A percentile compares a stretch with the other conserved stretches of the same genome.
phyloP scores from a whole-genome alignment of 2,329 filamentous ascomycete species.

The Chaetothyriales sp. region DNA sequence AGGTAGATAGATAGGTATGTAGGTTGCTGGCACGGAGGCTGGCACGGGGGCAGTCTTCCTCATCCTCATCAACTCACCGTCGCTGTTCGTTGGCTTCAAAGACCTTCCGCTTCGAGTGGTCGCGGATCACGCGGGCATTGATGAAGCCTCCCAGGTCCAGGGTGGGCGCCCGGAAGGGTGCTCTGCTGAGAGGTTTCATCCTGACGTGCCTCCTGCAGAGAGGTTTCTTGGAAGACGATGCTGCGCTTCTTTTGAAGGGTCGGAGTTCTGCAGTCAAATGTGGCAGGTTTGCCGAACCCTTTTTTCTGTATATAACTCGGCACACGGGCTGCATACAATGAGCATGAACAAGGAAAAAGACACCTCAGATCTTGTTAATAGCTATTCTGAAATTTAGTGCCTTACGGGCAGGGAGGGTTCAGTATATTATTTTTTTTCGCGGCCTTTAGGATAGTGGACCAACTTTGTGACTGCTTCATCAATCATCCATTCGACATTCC shows the following conservation, averaged over 20 bases:
- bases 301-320: no score
- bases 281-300: not conserved
- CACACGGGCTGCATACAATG: no score
- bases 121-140: slow-evolving; percentile 75
- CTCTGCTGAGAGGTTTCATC: slow-evolving; percentile 42
- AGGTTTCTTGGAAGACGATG: not conserved
- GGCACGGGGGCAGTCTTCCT: no score
- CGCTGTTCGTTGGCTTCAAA: slow-evolving; percentile 77
- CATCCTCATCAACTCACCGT: slow-evolving; percentile 56
- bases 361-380: no score
- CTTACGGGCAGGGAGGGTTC: no score
- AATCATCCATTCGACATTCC: slow-evolving; percentile 43
- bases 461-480: slow-evolving; percentile 16
- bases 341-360: no score
- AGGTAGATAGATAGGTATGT: no score
- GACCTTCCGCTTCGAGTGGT: slow-evolving; percentile 92
- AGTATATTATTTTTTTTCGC: no score
- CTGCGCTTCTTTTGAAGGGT: not conserved
- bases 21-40: no score
- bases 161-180: slow-evolving; percentile 78
- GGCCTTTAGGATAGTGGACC: no score
- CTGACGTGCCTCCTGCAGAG: not conserved
- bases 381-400: no score
- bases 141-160: slow-evolving; percentile 77
- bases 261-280: not conserved